Evolutionary conservation across 768 basidiomycete genomes (phyloP), one percentile per base, ranked within the genome.

Genomic region (Tylopilus subfusipes): DNA sequence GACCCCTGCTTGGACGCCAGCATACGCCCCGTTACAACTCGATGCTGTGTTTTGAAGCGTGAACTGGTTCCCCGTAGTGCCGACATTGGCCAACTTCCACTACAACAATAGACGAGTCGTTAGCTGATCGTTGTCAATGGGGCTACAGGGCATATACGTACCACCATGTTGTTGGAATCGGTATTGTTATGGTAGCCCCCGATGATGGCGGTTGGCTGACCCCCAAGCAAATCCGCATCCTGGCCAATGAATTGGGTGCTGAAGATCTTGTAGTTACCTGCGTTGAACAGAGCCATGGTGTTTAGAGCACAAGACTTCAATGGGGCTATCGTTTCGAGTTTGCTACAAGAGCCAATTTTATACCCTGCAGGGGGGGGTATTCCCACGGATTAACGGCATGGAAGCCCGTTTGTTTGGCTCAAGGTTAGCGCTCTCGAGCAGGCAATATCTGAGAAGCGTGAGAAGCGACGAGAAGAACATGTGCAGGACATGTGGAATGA

Each of bases 31-130:
- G 21, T 40, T 11, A 3, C 42, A 42, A 12, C 16, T 16, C 22
- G 24, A 33, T 6, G 43, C 31, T 14, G 13, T n/a, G 16, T 21
- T 36, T 14, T n/a, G 5, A 18, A 52, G 51, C 12, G 51, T 52
- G 42, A 52, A 27, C 34, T 52, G 42, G 21, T 38, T 29, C 14
- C 25, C 33, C 4, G 8, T 0, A 14, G n/a, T 2, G 14, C 10
- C 25, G n/a, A n/a, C 25, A 13, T 52, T 52, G 16, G 11, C 29
- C 43, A 52, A 12, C 33, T 45, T 52, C 51, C 51, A 52, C 51
- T 52, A 25, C 8, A 5, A 25, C 50, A 27, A 12, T 51, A 21
- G 19, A 39, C 7, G 2, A 11, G 21, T 40, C 21, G 14, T 38
- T 19, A 38, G 5, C 39, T 38, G 21, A 8, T 21, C 21, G 9